phyloP scores from a whole-genome alignment of 148 eudicot species.

The Rhododendron molle region DNA sequence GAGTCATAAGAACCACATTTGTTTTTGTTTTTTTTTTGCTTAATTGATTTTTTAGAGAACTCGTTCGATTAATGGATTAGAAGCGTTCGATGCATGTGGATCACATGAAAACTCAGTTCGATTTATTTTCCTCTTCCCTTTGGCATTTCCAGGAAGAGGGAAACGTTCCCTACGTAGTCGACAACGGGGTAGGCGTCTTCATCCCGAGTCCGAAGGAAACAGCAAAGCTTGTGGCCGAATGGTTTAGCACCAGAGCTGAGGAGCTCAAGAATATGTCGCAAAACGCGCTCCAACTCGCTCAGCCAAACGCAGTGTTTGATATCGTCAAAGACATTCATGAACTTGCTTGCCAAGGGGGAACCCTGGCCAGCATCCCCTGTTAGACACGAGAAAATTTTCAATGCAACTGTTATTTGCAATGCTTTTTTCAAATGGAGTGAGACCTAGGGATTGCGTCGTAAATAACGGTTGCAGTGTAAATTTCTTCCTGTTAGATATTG shows the following conservation, averaged over 20 bases:
- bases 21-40: no score
- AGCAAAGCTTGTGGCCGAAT: constrained; percentile 75
- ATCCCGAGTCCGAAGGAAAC: constrained; percentile 73
- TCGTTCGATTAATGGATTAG: no score
- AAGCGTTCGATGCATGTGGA: not conserved
- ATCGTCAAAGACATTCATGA: constrained; percentile 16
- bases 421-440: no score
- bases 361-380: no score
- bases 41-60: no score
- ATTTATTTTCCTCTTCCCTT: not conserved
- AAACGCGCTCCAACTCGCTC: constrained; percentile 75
- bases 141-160: constrained; percentile 67
- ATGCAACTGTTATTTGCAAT: no score
- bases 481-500: no score
- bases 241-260: constrained; percentile 73
- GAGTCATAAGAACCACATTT: no score
- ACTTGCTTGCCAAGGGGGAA: no score
- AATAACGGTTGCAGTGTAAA: no score
- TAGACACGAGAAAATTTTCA: no score
- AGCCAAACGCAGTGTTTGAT: constrained; percentile 88
- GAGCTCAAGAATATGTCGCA: constrained; percentile 72
- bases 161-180: constrained; percentile 87
- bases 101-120: not conserved
- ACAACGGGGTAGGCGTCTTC: constrained; percentile 91
- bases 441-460: no score